Evolutionary conservation across 208 protist species (phyloP).

Genomic region (Trypanosoma lewisi): DNA sequence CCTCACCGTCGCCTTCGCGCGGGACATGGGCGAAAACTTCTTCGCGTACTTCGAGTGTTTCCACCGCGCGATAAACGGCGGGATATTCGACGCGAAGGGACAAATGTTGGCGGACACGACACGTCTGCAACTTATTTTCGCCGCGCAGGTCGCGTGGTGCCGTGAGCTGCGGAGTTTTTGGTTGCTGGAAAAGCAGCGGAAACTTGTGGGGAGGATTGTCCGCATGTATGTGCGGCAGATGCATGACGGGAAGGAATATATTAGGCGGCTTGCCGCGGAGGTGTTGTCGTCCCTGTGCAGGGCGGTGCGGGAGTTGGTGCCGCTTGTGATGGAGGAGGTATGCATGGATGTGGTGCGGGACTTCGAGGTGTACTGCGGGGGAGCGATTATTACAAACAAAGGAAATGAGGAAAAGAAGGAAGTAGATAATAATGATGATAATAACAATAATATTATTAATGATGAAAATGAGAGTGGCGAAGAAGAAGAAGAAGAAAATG

Average conservation of each 20-base stretch:
- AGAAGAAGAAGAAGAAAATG: constrained; percentile 7
- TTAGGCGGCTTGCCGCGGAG: constrained; percentile 81
- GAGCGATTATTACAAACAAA: too few relatives aligned
- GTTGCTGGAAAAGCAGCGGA: constrained; percentile 23
- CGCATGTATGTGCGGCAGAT: constrained; percentile 66
- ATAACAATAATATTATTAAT: too few relatives aligned
- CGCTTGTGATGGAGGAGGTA: constrained; percentile 56
- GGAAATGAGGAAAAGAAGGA: too few relatives aligned
- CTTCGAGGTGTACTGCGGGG: constrained; percentile 38
- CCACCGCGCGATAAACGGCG: constrained; percentile 72
- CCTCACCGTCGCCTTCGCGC: constrained; percentile 81
- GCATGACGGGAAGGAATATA: constrained; percentile 80
- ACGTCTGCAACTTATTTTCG: constrained; percentile 80
- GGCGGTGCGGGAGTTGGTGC: constrained; percentile 41
- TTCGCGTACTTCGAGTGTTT: constrained; percentile 84
- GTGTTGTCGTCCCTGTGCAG: constrained; percentile 75
- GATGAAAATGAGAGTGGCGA: constrained; percentile 16
- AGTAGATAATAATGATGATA: too few relatives aligned
- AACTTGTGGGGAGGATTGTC: constrained; percentile 51
- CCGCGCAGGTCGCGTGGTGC: constrained; percentile 81
- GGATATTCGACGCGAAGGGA: constrained; percentile 69
- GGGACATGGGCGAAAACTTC: constrained; percentile 72
- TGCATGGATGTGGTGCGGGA: constrained; percentile 43
- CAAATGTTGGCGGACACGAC: constrained; percentile 60
- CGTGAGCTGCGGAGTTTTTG: constrained; percentile 76